phyloP scores from a whole-genome alignment of 1,139 yeast species.

The Scheffersomyces stambukii region DNA sequence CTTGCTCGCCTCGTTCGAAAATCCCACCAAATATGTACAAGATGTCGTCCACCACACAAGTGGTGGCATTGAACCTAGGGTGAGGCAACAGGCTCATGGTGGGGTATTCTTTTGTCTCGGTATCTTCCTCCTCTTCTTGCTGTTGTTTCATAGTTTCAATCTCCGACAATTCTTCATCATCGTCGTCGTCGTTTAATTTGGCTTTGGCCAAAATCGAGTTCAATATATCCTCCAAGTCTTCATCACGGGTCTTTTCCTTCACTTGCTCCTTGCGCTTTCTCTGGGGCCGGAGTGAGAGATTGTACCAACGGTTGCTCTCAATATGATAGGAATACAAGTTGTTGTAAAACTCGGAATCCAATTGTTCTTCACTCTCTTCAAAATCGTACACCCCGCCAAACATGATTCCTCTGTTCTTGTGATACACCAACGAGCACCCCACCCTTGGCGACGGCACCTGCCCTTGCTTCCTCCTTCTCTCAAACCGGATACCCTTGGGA shows the following conservation, averaged over 20 bases:
- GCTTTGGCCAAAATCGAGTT: conserved; percentile 71
- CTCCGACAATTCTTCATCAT: conserved; percentile 35
- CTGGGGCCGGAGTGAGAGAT: conserved; percentile 61
- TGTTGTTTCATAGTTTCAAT: conserved; percentile 35
- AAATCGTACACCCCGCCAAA: conserved; percentile 96
- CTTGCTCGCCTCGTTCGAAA: conserved; percentile 85
- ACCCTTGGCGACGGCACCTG: conserved; percentile 88
- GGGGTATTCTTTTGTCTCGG: conserved; percentile 46
- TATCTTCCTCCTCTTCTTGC: conserved; percentile 32
- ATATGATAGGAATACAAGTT: conserved; percentile 77
- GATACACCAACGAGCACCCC: conserved; percentile 88
- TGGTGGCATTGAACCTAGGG: conserved; percentile 80
- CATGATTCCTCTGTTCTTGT: conserved; percentile 86
- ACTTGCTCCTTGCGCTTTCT: conserved; percentile 48
- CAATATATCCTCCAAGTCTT: conserved; percentile 78
- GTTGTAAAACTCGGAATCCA: conserved; percentile 82
- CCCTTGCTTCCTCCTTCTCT: conserved; percentile 84
- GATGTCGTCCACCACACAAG: conserved; percentile 81
- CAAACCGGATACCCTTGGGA: conserved; percentile 78
- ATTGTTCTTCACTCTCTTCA: conserved; percentile 90
- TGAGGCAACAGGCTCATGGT: conserved; percentile 70
- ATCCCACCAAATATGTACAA: conserved; percentile 89
- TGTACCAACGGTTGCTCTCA: conserved; percentile 87
- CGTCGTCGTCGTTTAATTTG: conserved; percentile 57
- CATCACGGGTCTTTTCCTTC: conserved; percentile 60